phyloP scores from a whole-genome alignment of 2,329 filamentous ascomycete species.

The Elsinoe ampelina region DNA sequence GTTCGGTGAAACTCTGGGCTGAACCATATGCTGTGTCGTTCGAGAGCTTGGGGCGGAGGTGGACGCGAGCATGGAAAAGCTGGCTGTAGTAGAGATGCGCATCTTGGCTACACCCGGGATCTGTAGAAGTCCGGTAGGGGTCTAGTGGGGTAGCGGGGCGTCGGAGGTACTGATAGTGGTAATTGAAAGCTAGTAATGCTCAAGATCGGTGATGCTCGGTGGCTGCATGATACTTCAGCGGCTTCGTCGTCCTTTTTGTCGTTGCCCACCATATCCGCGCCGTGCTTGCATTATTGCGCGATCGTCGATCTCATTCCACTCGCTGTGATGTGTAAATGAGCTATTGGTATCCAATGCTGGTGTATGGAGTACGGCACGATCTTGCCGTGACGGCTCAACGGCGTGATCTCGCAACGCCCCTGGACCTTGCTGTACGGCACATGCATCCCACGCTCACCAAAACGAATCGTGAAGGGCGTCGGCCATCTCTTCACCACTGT shows the following conservation, averaged over 20 bases:
- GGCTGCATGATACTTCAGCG: too few relatives aligned
- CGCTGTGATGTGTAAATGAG: too few relatives aligned
- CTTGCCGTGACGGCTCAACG: background rate
- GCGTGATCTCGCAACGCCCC: background rate
- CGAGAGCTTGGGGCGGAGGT: background rate
- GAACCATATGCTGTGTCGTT: background rate
- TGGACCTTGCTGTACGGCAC: background rate
- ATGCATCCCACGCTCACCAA: background rate
- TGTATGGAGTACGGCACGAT: background rate
- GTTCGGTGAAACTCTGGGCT: background rate
- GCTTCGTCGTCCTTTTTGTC: background rate
- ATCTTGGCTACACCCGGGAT: background rate
- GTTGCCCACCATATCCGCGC: too few relatives aligned
- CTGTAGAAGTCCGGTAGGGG: background rate
- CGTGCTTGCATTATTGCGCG: background rate
- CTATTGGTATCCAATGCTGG: too few relatives aligned
- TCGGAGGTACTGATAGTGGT: too few relatives aligned
- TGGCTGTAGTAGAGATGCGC: background rate
- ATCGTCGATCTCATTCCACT: background rate
- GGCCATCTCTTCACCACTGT: background rate
- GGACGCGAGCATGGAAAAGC: background rate
- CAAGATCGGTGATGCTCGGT: too few relatives aligned
- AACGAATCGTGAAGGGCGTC: background rate
- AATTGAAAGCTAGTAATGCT: too few relatives aligned
- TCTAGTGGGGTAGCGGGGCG: too few relatives aligned